Evolutionary conservation across 1,139 yeast genomes (phyloP), one percentile per base, ranked within the genome.

Genomic region (Tardiomyces digboiensis): DNA sequence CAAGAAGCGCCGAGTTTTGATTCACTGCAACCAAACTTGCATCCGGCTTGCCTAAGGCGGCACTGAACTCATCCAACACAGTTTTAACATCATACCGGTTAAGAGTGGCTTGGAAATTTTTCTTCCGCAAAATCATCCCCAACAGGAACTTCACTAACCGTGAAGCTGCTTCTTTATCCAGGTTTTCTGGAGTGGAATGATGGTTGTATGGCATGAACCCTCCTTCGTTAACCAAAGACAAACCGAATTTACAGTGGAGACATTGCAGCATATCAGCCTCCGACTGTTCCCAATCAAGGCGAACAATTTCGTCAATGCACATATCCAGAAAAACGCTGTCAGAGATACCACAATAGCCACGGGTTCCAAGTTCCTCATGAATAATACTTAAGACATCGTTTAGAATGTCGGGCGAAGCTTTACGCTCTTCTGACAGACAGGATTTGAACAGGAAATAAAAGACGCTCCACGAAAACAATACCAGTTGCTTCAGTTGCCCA

Each of bases 161-260:
- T 7, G 73, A 49, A 0, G 94, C 86, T 38, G 80, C 75, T 1
- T 65, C 65, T 36, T 67, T 65, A 13, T 65, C 66, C 55, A 81
- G 64, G 5, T 60, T 59, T 2, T 54, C 57, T 1, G 75, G 66
- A 2, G 64, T 63, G 0, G 94, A 77, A 16, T 69, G 71, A 57
- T 89, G 97, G 49, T 84, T 82, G 37, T 67, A 72, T 0, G 95
- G 88, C 4, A 68, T 67, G 51, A 76, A 77, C 6, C 70, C 70
- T 3, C 33, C 33, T 19, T 80, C 87, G 19, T 78, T 70, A 1
- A 80, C 68, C 2, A 87, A 66, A 2, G 71, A 67, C 46, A 85
- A 72, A 39, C 86, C 94, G 55, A 82, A 87, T 12, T 86, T 72
- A 59, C 98, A 91, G 49, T 79, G 73, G 19, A 91, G 66, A 29